Conservation (phyloP, 352 stramenopile genomes). For the Globisporangium barbulae region DNA sequence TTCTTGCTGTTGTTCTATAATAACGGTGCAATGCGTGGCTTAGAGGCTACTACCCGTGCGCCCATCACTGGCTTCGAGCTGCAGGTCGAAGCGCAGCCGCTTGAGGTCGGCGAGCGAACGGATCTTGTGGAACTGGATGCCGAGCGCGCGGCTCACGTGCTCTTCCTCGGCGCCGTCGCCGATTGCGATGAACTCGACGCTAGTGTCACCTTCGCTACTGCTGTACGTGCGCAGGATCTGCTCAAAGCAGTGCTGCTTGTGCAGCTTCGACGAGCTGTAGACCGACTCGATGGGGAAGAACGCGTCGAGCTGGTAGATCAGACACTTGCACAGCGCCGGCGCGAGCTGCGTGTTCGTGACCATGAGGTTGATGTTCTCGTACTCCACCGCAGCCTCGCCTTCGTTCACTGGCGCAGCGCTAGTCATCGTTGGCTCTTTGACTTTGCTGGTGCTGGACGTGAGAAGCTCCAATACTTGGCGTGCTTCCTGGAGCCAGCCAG, state of each 20-base stretch:
- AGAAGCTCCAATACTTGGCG: slow-evolving; percentile 60
- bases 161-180: slow-evolving; percentile 79
- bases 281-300: slow-evolving; percentile 75
- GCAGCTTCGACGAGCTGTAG: slow-evolving; percentile 76
- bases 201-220: slow-evolving; percentile 6
- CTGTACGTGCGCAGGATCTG: slow-evolving; percentile 59
- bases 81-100: slow-evolving; percentile 53
- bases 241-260: slow-evolving; percentile 79
- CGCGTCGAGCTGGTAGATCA: slow-evolving; percentile 75
- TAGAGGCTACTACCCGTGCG: background rate
- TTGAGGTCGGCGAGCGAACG: slow-evolving; percentile 59
- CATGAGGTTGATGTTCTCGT: slow-evolving; percentile 71
- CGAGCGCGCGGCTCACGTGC: slow-evolving; percentile 60
- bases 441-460: slow-evolving; percentile 4
- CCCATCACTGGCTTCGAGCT: slow-evolving; percentile 30
- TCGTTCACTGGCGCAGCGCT: background rate
- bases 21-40: background rate
- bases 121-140: slow-evolving; percentile 76
- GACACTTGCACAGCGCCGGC: slow-evolving; percentile 77
- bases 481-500: slow-evolving; percentile 61
- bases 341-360: slow-evolving; percentile 83
- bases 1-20: background rate
- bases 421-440: background rate
- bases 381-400: slow-evolving; percentile 21
- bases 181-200: slow-evolving; percentile 72